These are phyloP conservation scores for Grigorovia transvaalensis DNA, from an alignment of 805 yeast species.

Conservation along the genomic window DNA sequence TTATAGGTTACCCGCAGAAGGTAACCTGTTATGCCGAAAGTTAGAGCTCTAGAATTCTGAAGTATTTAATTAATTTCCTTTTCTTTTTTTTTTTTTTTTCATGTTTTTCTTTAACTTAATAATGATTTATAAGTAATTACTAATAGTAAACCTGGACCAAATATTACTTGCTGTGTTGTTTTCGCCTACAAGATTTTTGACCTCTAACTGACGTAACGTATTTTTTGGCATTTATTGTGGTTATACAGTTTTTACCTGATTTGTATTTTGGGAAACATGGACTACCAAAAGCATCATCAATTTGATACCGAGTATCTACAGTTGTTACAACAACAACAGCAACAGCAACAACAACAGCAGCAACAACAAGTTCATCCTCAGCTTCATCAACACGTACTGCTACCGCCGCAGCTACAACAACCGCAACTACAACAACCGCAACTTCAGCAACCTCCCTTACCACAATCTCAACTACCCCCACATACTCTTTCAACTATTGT, in stretches of 20 bases:
- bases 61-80: not conserved
- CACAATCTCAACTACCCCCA: not conserved
- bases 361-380: slow-evolving; percentile 19
- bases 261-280: not conserved
- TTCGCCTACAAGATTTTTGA: too few relatives aligned
- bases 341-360: not conserved
- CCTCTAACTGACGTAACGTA: too few relatives aligned
- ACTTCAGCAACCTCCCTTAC: not conserved
- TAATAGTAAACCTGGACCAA: not conserved
- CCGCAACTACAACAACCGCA: not conserved
- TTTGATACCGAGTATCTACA: not conserved
- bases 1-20: too few relatives aligned
- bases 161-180: too few relatives aligned
- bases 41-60: too few relatives aligned
- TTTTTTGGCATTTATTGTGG: too few relatives aligned
- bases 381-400: not conserved
- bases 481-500: not conserved
- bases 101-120: not conserved
- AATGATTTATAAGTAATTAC: not conserved
- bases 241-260: not conserved
- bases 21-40: too few relatives aligned
- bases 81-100: not conserved
- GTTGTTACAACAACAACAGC: not conserved
- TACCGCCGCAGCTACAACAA: not conserved
- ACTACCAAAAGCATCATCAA: not conserved